Base-by-base conservation (phyloP, 2,329 filamentous ascomycete genomes). In the Cladophialophora carrionii region DNA sequence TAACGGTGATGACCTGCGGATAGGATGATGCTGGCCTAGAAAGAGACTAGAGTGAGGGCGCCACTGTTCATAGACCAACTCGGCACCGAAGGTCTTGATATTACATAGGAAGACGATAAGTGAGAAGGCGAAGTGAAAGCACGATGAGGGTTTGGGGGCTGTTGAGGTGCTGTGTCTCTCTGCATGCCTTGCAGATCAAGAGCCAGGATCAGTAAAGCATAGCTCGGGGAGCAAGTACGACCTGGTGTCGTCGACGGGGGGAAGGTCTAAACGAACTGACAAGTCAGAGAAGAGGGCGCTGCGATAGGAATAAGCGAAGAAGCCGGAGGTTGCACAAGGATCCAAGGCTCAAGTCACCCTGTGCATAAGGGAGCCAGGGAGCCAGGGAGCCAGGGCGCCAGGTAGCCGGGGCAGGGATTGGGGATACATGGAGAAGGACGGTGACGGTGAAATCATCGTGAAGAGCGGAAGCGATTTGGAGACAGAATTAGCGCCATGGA, bases 221-320 rank as follows among this genome's bases (percentile, higher is more conserved):
- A 5, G 48, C 22, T 48, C 56, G 56, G 56, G 56, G 41, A 49
- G 41, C n/a, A 49, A 34, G 31, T 49, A 41, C 20, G 31, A 58
- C 56, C 41, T 41, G 26, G 14, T 20, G 8, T 46, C 46, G 43
- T 34, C 56, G 34, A 49, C 7, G 1, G 22, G 9, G 20, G 56
- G 41, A 58, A 58, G 17, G 46, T 60, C n/a, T 53, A 53, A 53
- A 60, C 57, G 57, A 60, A 53, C 57, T 34, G 57, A 31, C 57
- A 60, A 60, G 57, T 60, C 57, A 60, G 48, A 43, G n/a, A 3
- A 29, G 31, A 48, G 41, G 9, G 12, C 7, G 29, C 7, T 26
- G 43, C 17, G 14, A 32, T 43, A 9, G 56, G 46, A 41, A 58
- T 58, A 58, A 58, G 56, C 56, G 56, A 58, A 41, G 57, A 41